phyloP scores from a whole-genome alignment of 2,329 filamentous ascomycete genomes.

The Epichloe bromicola region DNA sequence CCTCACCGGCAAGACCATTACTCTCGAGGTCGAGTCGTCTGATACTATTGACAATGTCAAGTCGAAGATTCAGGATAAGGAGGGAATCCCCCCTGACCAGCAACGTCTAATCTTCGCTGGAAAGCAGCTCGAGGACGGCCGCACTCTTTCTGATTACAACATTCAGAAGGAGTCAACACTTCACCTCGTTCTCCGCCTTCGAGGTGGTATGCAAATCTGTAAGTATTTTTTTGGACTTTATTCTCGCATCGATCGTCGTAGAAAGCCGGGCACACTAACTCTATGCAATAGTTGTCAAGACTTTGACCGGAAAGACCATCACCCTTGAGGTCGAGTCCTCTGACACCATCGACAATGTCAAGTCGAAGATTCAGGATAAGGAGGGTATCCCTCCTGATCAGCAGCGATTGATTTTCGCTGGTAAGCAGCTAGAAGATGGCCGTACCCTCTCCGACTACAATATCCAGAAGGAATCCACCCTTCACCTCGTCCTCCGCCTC shows the following conservation, averaged over 20 bases:
- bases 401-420: conserved; percentile 88
- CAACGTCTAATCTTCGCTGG: conserved; percentile 93
- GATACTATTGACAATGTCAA: conserved; percentile 98
- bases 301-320: conserved; percentile 86
- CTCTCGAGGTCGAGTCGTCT: conserved; percentile 63
- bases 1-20: conserved; percentile 56
- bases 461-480: conserved; percentile 85
- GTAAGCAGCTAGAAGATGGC: conserved; percentile 91
- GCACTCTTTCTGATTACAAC: conserved; percentile 42
- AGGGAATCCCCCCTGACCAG: conserved; percentile 93
- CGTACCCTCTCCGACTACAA: conserved; percentile 87
- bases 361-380: conserved; percentile 96
- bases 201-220: conserved; percentile 55
- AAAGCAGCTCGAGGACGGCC: conserved; percentile 90
- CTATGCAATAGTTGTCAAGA: conserved; percentile 50
- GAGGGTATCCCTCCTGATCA: conserved; percentile 93
- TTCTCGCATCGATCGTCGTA: background rate
- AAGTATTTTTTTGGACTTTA: conserved; percentile 16
- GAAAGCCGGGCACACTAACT: background rate
- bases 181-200: conserved; percentile 62
- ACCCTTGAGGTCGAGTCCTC: conserved; percentile 80
- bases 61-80: conserved; percentile 97
- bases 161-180: conserved; percentile 56
- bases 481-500: conserved; percentile 75
- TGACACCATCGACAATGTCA: conserved; percentile 92